Evolutionary conservation across 805 yeast species (phyloP), one percentile per base, ranked within the genome.

Genomic region (Jamesozyma rosinii): DNA sequence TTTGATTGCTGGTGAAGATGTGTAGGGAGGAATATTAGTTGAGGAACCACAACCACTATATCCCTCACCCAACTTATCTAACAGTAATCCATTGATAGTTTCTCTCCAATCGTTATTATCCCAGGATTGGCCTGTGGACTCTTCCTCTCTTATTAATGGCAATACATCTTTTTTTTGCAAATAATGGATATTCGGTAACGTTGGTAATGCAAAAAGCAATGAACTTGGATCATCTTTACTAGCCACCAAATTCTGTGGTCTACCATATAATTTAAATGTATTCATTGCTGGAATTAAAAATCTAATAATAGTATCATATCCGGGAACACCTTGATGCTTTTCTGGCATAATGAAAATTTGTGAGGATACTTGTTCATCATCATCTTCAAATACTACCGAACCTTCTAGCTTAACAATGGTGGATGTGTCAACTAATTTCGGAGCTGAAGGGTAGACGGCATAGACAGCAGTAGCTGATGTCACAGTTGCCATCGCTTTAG

Each of bases 321-420:
- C 78, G 34, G 75, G 71, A 26, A 83, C 90, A 38, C 85, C 84
- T 3, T 81, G 79, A 61, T 83, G 94, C 19, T 75, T 57, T 41
- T 74, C 77, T 3, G 94, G 90, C 70, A 83, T 77, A 43, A 79
- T 65, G 56, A 77, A 78, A 37, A 79, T 49, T 44, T 50, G 57
- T 3, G 55, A 49, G 14, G 75, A 77, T 49, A 73, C 73, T 15
- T 77, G 72, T 0, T 65, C 61, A 15, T 71, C 72, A 35, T 69
- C 67, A 43, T 68, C 66, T 43, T 74, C 72, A 49, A 82, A 82
- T 43, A 71, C 66, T 29, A 89, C 84, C 34, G 73, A 69, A 40
- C 95, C 97, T 57, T 88, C 95, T 44, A 90, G 60, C 58, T 90
- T 90, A 58, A 90, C 74, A 75, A 92, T 79, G 1, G 97, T 86